Evolutionary conservation across 2,329 filamentous ascomycete species (phyloP).

Genomic region (Colletotrichum neosansevieriae): DNA sequence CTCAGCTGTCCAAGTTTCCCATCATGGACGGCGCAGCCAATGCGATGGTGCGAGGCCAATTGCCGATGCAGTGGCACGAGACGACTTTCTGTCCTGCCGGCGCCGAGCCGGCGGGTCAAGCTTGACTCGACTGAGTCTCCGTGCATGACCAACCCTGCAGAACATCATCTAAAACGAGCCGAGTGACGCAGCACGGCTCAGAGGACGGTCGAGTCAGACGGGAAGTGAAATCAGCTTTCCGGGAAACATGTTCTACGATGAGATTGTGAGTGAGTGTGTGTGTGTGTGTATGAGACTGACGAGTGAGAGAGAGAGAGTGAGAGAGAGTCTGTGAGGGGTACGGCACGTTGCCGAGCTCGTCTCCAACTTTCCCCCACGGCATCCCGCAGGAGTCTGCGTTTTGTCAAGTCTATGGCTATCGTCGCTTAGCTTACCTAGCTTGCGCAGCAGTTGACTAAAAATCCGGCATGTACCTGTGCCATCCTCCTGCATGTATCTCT

Average conservation of each 20-base stretch:
- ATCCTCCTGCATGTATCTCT: background rate
- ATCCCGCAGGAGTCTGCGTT: conserved; percentile 21
- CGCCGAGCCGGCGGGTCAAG: conserved; percentile 19
- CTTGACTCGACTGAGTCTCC: conserved; percentile 18
- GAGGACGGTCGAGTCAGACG: conserved; percentile 26
- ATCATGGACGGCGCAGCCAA: conserved; percentile 5
- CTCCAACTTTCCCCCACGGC: conserved; percentile 28
- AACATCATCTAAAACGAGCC: conserved; percentile 12
- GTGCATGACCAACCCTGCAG: conserved; percentile 31
- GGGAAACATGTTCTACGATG: conserved; percentile 7
- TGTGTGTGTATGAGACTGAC: background rate
- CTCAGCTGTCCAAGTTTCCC: conserved; percentile 4
- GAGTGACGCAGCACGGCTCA: conserved; percentile 11
- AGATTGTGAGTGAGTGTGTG: conserved; percentile 1
- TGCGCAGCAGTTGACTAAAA: background rate
- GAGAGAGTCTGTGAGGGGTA: conserved; percentile 1
- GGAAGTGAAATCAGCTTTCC: background rate
- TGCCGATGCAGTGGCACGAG: conserved; percentile 23
- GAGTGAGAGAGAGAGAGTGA: background rate
- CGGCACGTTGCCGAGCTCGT: conserved; percentile 34
- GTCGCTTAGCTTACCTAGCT: background rate
- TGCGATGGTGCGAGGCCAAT: conserved; percentile 4
- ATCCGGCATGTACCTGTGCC: conserved; percentile 5
- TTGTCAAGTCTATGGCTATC: conserved; percentile 18
- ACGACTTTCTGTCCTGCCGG: background rate